phyloP scores from a whole-genome alignment of 805 yeast genomes.

The Candida insectalens region DNA sequence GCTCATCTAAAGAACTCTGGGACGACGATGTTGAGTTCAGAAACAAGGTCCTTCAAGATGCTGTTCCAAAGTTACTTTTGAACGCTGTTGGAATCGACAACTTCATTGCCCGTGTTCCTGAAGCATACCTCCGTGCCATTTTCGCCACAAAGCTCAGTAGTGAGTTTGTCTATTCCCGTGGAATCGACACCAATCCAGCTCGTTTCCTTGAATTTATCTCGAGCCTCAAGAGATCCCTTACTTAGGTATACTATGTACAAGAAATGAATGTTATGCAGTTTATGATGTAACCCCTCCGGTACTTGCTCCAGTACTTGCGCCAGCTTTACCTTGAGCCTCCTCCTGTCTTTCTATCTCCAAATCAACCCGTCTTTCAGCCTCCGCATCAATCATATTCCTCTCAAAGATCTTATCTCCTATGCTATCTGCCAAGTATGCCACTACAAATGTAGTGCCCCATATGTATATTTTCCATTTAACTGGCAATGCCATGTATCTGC shows the following conservation, averaged over 20 bases:
- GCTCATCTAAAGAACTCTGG: constrained; percentile 77
- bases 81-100: constrained; percentile 55
- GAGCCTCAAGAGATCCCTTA: constrained; percentile 42
- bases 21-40: constrained; percentile 68
- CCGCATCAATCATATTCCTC: constrained; percentile 21
- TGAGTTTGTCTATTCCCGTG: constrained; percentile 73
- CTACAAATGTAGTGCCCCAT: constrained; percentile 22
- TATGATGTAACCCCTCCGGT: too few species aligned
- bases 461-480: constrained; percentile 21
- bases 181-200: constrained; percentile 74
- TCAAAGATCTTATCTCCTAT: constrained; percentile 19
- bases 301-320: too few species aligned
- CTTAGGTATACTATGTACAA: too few species aligned
- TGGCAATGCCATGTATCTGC: constrained; percentile 17
- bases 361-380: constrained; percentile 23
- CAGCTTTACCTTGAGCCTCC: constrained; percentile 3
- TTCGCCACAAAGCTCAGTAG: constrained; percentile 83
- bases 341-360: constrained; percentile 12
- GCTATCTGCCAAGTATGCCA: constrained; percentile 23
- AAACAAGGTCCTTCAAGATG: constrained; percentile 62
- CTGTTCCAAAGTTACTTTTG: constrained; percentile 69
- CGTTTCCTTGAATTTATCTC: constrained; percentile 63
- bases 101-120: constrained; percentile 74
- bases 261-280: too few species aligned
- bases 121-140: constrained; percentile 76